Percentiles rank a stretch among this genome's conserved stretches.
phyloP scores from a whole-genome alignment of 2,329 filamentous ascomycete genomes.

The Cercospora sp. region DNA sequence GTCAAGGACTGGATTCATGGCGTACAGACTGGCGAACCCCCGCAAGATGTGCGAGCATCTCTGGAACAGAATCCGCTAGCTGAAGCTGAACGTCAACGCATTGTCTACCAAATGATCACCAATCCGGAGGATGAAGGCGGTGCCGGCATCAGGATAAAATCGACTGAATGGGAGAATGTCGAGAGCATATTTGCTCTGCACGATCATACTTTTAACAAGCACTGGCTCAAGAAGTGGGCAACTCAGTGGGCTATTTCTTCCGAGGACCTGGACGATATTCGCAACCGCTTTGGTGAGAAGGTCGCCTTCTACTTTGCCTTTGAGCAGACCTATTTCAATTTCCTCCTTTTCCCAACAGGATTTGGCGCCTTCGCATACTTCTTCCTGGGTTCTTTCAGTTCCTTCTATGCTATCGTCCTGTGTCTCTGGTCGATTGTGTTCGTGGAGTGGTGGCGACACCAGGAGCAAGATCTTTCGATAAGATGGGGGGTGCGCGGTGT shows the following conservation, averaged over 20 bases:
- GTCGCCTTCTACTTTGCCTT: slow-evolving; percentile 97
- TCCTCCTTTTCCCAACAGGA: slow-evolving; percentile 76
- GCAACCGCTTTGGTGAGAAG: slow-evolving; percentile 55
- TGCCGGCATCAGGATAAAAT: slow-evolving; percentile 54
- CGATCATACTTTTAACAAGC: slow-evolving; percentile 54
- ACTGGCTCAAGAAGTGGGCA: slow-evolving; percentile 56
- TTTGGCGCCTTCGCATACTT: slow-evolving; percentile 78
- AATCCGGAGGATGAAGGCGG: slow-evolving; percentile 51
- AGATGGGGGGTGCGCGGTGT: slow-evolving; percentile 88
- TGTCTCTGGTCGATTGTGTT: slow-evolving; percentile 87
- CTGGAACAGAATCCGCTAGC: slow-evolving; percentile 75
- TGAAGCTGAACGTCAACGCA: slow-evolving; percentile 82
- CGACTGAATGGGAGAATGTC: slow-evolving; percentile 53
- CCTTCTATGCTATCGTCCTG: slow-evolving; percentile 74
- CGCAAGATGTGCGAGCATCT: slow-evolving; percentile 67
- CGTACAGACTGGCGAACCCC: slow-evolving; percentile 74
- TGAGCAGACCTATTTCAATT: slow-evolving; percentile 84
- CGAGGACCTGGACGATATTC: slow-evolving; percentile 54
- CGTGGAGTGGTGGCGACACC: slow-evolving; percentile 94
- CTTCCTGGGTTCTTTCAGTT: slow-evolving; percentile 81
- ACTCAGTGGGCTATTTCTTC: slow-evolving; percentile 49
- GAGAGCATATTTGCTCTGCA: slow-evolving; percentile 54
- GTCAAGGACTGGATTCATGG: slow-evolving; percentile 94
- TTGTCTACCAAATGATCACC: slow-evolving; percentile 75
- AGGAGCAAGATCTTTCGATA: slow-evolving; percentile 81